Evolutionary conservation across 1,139 yeast species (phyloP).

Genomic region (Saccharomyces uvarum): DNA sequence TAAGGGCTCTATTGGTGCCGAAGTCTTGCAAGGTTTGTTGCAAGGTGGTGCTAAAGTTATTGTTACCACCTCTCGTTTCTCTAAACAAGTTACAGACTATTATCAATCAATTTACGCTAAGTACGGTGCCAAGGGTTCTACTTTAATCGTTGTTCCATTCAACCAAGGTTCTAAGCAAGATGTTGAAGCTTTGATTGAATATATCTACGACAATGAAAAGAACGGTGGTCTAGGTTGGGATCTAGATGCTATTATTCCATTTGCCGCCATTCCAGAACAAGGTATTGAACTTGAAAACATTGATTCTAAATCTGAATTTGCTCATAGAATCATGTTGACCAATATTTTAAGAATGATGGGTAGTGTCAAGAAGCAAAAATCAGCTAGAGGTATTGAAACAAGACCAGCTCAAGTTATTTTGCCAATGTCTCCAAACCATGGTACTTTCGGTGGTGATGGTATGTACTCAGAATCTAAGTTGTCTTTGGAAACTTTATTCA

Average conservation of each 20-base stretch:
- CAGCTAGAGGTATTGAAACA: slow-evolving; percentile 66
- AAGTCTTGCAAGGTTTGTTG: slow-evolving; percentile 84
- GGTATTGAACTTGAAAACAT: slow-evolving; percentile 91
- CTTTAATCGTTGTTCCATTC: slow-evolving; percentile 92
- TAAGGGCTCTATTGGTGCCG: slow-evolving; percentile 97
- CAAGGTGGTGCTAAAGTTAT: slow-evolving; percentile 97
- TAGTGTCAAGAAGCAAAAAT: slow-evolving; percentile 77
- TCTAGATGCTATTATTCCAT: slow-evolving; percentile 89
- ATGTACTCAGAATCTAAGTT: slow-evolving; percentile 95
- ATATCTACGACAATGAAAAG: slow-evolving; percentile 73
- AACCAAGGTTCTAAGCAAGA: slow-evolving; percentile 96
- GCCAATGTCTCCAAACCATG: slow-evolving; percentile 97
- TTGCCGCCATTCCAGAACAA: slow-evolving; percentile 97
- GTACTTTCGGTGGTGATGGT: slow-evolving; percentile 97
- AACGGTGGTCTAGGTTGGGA: slow-evolving; percentile 97
- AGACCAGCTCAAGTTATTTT: slow-evolving; percentile 97
- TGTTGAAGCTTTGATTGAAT: slow-evolving; percentile 75
- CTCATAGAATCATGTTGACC: slow-evolving; percentile 97
- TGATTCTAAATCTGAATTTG: slow-evolving; percentile 92
- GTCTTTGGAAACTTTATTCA: slow-evolving; percentile 88
- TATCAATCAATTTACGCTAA: slow-evolving; percentile 90
- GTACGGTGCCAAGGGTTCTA: slow-evolving; percentile 85
- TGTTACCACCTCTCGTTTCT: slow-evolving; percentile 92
- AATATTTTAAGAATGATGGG: slow-evolving; percentile 89
- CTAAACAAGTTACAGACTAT: slow-evolving; percentile 89